Base-by-base conservation (phyloP, 1,284 basidiomycete species). In the Sporisorium exsertum region DNA sequence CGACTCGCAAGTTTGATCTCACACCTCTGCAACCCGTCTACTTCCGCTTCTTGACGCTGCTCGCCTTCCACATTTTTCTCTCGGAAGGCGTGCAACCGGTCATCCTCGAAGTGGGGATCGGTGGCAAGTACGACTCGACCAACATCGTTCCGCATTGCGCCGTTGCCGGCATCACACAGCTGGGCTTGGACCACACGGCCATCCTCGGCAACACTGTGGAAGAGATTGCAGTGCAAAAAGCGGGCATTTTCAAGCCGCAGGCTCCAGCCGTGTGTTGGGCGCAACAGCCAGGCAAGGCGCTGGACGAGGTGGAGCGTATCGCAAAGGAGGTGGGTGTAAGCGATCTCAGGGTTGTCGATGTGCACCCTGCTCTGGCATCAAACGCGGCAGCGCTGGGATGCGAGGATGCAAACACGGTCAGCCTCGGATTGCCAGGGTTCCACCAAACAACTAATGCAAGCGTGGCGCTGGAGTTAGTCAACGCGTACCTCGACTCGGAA, bases 71-170 rank as follows among this genome's bases (percentile, higher is more conserved):
- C 84, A 89, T 92, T 12, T 99, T 99, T 87, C 87, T 94, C 49
- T 89, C 90, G 32, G 87, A 92, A 35, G 90, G 91, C 81, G 91
- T 93, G 18, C 91, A 94, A 79, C 95, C 94, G 5, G 95, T 95
- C 0, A 90, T 99, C 49, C 89, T 99, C 33, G 97, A 99, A 88
- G 97, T 99, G 40, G 97, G 97, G 16, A 93, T 99, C 22, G 97
- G 97, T 18, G 97, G 97, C 22, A 89, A 90, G 26, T 95, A 94
- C 83, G 97, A 99, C 85, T 94, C 94, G 81, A 99, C 97, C 32
- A 99, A 99, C 83, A 91, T 97, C 70, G 94, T 99, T 0, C 94
- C 94, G 0, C 90, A 89, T 69, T 97, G 97, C 0, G 85, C 95
- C 22, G 93, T 93, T 5, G 94, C 95, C 0, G 97, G 95, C 8